These are phyloP conservation scores for Uromyces viciae-fabae DNA, from an alignment of 1,284 basidiomycete genomes.

Conservation along the genomic window DNA sequence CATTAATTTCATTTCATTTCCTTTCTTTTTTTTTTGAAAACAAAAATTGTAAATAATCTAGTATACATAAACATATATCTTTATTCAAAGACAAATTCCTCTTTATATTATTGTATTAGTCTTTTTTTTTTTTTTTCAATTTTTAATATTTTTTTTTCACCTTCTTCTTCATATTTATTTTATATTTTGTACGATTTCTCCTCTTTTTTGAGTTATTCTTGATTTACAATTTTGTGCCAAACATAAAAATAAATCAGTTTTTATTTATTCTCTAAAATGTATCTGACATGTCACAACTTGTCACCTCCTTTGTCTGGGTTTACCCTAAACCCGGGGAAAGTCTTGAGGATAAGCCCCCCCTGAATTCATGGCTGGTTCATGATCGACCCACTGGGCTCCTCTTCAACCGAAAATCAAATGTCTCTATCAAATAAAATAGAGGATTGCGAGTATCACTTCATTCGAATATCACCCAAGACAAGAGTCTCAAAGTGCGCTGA, in stretches of 20 bases:
- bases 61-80: too few relatives aligned
- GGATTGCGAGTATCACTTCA: constrained; percentile 34
- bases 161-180: background rate
- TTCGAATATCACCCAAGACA: constrained; percentile 23
- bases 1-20: background rate
- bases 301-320: too few relatives aligned
- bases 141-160: background rate
- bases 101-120: background rate
- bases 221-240: background rate
- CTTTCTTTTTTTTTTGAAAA: background rate
- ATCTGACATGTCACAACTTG: too few relatives aligned
- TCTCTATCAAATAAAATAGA: too few relatives aligned
- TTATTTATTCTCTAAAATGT: background rate
- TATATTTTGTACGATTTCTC: background rate
- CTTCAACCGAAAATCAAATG: too few relatives aligned
- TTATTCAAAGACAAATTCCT: too few relatives aligned
- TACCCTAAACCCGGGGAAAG: too few relatives aligned
- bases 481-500: constrained; percentile 27
- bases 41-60: too few relatives aligned
- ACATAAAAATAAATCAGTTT: too few relatives aligned
- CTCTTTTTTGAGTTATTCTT: background rate
- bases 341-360: too few relatives aligned
- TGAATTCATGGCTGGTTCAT: too few relatives aligned
- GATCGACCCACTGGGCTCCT: too few relatives aligned
- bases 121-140: background rate